Evolutionary conservation across 1,284 basidiomycete genomes (phyloP).

Genomic region (Crepidotus sp.): DNA sequence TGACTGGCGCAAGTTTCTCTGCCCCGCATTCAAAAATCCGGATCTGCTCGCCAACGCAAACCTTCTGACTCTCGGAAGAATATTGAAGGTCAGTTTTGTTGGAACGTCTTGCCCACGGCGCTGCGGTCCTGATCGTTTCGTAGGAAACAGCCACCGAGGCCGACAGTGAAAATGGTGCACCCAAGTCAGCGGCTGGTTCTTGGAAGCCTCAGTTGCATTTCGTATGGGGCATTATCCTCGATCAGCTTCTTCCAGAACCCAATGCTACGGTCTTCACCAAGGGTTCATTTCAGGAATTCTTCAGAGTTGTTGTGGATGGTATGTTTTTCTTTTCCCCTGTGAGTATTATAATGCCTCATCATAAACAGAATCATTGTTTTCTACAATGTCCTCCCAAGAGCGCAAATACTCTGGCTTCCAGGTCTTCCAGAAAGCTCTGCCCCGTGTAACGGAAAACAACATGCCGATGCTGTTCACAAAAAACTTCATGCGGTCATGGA

Average conservation of each 20-base stretch:
- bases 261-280: constrained; percentile 31
- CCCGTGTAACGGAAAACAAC: constrained; percentile 55
- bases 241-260: constrained; percentile 56
- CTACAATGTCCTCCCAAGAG: constrained; percentile 75
- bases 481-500: constrained; percentile 96
- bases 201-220: constrained; percentile 93
- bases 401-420: constrained; percentile 96
- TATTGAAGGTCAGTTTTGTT: constrained; percentile 60
- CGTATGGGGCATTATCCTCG: constrained; percentile 82
- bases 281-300: constrained; percentile 85
- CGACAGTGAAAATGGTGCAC: constrained; percentile 35
- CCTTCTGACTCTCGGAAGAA: constrained; percentile 62
- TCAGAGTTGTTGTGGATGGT: constrained; percentile 87
- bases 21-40: constrained; percentile 70
- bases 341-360: constrained; percentile 8
- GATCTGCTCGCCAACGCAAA: constrained; percentile 65
- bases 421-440: constrained; percentile 77
- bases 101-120: constrained; percentile 8
- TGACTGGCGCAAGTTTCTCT: constrained; percentile 65
- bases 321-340: constrained; percentile 21
- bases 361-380: constrained; percentile 75
- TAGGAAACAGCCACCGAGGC: constrained; percentile 57
- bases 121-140: background rate
- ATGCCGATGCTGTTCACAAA: constrained; percentile 88
- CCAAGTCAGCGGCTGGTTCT: constrained; percentile 45